These are phyloP conservation scores for Cladophialophora yegresii DNA, from an alignment of 2,329 filamentous ascomycete genomes.

Conservation along the genomic window DNA sequence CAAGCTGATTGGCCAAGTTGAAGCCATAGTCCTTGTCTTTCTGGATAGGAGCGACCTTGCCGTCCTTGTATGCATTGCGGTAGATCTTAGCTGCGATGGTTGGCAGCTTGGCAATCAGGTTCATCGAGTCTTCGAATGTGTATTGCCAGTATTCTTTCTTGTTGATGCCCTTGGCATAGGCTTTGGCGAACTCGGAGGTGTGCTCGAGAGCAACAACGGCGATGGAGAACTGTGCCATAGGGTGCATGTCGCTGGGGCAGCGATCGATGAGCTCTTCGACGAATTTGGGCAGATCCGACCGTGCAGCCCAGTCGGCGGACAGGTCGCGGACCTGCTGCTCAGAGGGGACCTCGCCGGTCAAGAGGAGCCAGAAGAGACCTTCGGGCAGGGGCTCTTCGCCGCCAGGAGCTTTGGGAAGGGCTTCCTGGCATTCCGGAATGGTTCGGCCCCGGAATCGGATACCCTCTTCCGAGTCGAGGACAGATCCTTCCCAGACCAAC, in stretches of 20 bases:
- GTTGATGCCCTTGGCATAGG: constrained; percentile 97
- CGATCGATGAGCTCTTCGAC: constrained; percentile 99
- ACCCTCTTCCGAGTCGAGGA: constrained; percentile 97
- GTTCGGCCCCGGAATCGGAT: constrained; percentile 99
- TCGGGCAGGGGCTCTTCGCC: constrained; percentile 96
- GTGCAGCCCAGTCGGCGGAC: constrained; percentile 97
- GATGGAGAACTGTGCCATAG: constrained; percentile 99
- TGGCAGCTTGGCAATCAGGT: constrained; percentile 98
- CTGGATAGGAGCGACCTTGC: constrained; percentile 92
- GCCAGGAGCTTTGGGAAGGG: constrained; percentile 94
- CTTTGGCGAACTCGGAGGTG: constrained; percentile 96
- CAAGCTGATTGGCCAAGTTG: constrained; percentile 99
- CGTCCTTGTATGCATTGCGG: constrained; percentile 99
- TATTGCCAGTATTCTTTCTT: constrained; percentile 99
- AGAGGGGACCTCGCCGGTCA: constrained; percentile 95
- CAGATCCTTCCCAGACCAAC: constrained; percentile 97
- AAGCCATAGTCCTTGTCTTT: constrained; percentile 99
- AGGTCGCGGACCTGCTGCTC: constrained; percentile 99
- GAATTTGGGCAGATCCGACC: constrained; percentile 95
- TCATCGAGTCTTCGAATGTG: constrained; percentile 99
- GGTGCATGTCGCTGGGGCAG: constrained; percentile 97
- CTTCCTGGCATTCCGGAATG: constrained; percentile 96
- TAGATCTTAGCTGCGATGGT: constrained; percentile 98
- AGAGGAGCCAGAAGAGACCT: constrained; percentile 99
- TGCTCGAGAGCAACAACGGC: constrained; percentile 98